Evolutionary conservation across 1,284 basidiomycete genomes (phyloP).

Genomic region (Ustilago loliicola): DNA sequence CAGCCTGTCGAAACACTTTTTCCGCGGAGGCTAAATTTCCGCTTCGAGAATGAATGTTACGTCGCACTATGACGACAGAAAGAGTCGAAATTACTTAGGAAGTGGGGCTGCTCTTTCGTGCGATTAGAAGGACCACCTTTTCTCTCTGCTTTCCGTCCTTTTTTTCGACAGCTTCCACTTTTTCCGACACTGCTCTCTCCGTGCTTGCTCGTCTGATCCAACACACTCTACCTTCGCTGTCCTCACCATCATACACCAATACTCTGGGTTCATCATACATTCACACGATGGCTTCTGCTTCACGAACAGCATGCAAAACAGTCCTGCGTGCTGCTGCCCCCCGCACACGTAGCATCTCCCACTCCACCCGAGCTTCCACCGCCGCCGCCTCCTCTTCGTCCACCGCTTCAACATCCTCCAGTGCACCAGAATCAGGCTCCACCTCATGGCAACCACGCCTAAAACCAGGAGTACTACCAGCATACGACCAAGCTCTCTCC

Average conservation of each 20-base stretch:
- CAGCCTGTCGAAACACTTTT: slow-evolving; percentile 15
- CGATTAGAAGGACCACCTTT: slow-evolving; percentile 29
- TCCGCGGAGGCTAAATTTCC: slow-evolving; percentile 17
- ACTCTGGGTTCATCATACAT: background rate
- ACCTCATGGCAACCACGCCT: slow-evolving; percentile 73
- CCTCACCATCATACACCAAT: background rate
- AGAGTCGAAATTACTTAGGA: background rate
- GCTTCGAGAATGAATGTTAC: slow-evolving; percentile 5
- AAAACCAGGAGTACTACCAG: slow-evolving; percentile 78
- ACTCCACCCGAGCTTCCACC: slow-evolving; percentile 3
- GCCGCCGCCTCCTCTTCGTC: background rate
- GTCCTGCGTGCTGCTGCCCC: slow-evolving; percentile 4
- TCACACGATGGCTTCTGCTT: slow-evolving; percentile 15
- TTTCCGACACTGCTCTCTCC: background rate
- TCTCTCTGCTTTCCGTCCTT: slow-evolving; percentile 11
- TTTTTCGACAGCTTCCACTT: slow-evolving; percentile 4
- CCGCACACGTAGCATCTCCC: slow-evolving; percentile 8
- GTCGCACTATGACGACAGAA: background rate
- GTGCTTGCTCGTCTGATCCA: background rate
- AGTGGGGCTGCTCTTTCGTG: slow-evolving; percentile 19
- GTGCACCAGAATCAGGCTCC: slow-evolving; percentile 6
- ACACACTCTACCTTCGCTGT: background rate
- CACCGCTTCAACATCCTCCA: slow-evolving; percentile 2
- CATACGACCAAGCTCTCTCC: slow-evolving; percentile 84
- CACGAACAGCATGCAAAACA: slow-evolving; percentile 10